phyloP scores from a whole-genome alignment of 2,329 filamentous ascomycete genomes.

The Fusarium sp. region DNA sequence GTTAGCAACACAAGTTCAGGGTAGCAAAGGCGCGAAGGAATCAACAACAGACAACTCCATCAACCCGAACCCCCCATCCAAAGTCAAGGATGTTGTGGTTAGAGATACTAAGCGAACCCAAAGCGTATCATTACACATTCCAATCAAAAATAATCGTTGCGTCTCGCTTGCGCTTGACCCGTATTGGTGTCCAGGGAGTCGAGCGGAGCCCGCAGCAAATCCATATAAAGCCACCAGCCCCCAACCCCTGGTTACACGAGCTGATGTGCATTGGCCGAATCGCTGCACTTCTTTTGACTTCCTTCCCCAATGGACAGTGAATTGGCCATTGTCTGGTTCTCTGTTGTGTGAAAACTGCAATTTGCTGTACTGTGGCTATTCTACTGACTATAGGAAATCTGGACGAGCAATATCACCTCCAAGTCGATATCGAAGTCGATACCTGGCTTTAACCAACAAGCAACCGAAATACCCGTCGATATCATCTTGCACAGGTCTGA shows the following conservation, averaged over 20 bases:
- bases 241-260: constrained; percentile 17
- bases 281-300: neutral
- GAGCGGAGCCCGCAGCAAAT: constrained; percentile 21
- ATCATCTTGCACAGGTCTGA: neutral
- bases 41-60: neutral
- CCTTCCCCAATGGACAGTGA: neutral
- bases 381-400: neutral
- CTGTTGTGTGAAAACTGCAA: neutral
- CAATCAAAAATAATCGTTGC: constrained; percentile 17
- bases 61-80: neutral
- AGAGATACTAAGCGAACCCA: constrained; percentile 18
- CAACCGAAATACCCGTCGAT: neutral
- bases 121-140: constrained; percentile 23
- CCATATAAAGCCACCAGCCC: constrained; percentile 38
- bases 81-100: constrained; percentile 1
- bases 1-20: constrained; percentile 12
- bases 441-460: neutral
- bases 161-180: constrained; percentile 21
- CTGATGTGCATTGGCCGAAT: neutral
- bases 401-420: neutral
- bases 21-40: constrained; percentile 1
- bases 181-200: neutral
- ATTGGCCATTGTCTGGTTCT: neutral
- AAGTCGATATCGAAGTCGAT: neutral
- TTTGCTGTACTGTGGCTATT: neutral